phyloP scores from a whole-genome alignment of 306 rosid species.

The Rosa persica region DNA sequence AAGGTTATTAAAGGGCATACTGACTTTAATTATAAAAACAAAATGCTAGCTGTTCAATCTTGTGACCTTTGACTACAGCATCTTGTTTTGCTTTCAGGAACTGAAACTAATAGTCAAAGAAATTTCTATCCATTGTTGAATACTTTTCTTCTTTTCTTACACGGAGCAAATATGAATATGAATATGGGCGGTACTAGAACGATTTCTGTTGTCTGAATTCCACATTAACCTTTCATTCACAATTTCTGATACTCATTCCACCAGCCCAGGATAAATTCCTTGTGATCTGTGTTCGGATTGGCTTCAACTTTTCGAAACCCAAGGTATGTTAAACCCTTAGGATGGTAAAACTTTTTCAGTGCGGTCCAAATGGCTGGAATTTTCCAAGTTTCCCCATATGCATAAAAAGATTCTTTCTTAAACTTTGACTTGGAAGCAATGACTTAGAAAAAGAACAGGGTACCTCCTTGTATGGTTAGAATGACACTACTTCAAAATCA shows the following conservation, averaged over 20 bases:
- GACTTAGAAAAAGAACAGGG: conserved; percentile 4
- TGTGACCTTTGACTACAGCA: conserved; percentile 10
- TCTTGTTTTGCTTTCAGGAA: conserved; percentile 9
- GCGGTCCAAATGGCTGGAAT: conserved; percentile 20
- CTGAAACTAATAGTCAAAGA: not conserved
- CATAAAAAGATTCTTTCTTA: conserved; percentile 17
- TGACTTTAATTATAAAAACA: not conserved
- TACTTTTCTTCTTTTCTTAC: not conserved
- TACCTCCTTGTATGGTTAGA: conserved; percentile 31
- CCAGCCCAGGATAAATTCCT: conserved; percentile 11
- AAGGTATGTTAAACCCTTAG: not conserved
- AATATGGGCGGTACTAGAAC: not conserved
- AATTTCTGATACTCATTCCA: conserved; percentile 9
- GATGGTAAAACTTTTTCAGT: not conserved
- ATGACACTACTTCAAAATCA: conserved; percentile 33
- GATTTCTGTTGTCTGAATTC: not conserved
- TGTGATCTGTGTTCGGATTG: not conserved
- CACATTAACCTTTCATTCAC: not conserved
- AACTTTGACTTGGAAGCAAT: conserved; percentile 40
- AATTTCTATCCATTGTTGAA: conserved; percentile 6
- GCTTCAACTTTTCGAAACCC: not conserved
- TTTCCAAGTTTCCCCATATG: conserved; percentile 29
- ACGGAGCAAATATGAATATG: not conserved
- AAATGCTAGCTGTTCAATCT: conserved; percentile 12
- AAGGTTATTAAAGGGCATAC: not conserved